These are phyloP conservation scores for Chalciporus chontae DNA, from an alignment of 768 basidiomycete genomes.

Conservation along the genomic window DNA sequence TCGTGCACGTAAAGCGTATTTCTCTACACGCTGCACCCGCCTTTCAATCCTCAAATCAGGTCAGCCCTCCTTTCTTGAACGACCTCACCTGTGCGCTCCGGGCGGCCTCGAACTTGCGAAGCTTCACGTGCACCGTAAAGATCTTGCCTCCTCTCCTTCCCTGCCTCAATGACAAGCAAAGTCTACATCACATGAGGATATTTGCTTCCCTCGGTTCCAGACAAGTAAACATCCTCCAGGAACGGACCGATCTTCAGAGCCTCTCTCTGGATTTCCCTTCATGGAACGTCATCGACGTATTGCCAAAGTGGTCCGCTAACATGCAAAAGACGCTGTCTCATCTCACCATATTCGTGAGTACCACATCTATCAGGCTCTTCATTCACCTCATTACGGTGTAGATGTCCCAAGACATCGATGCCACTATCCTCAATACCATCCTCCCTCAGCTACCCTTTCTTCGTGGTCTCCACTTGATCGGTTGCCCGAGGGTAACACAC, in stretches of 20 bases:
- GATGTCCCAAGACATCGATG: constrained; percentile 57
- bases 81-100: constrained; percentile 49
- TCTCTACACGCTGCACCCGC: constrained; percentile 51
- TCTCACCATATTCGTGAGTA: constrained; percentile 59
- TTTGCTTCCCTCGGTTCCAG: constrained; percentile 49
- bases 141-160: constrained; percentile 50
- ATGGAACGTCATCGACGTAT: constrained; percentile 54
- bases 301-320: constrained; percentile 54
- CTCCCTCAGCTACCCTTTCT: constrained; percentile 52
- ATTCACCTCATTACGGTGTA: constrained; percentile 23
- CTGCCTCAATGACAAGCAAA: constrained; percentile 40
- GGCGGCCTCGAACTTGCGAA: constrained; percentile 48
- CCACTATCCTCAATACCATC: constrained; percentile 43
- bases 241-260: constrained; percentile 38
- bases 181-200: constrained; percentile 48
- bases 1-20: constrained; percentile 56
- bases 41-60: constrained; percentile 27
- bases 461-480: constrained; percentile 55
- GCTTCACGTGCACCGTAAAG: constrained; percentile 51
- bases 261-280: constrained; percentile 58
- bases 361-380: not conserved
- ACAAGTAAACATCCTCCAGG: constrained; percentile 44
- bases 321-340: constrained; percentile 45
- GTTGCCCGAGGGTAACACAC: constrained; percentile 58
- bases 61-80: constrained; percentile 46